Evolutionary conservation across 352 stramenopile genomes (phyloP), one percentile per base, ranked within the genome.

Genomic region (Pythium aquatile): DNA sequence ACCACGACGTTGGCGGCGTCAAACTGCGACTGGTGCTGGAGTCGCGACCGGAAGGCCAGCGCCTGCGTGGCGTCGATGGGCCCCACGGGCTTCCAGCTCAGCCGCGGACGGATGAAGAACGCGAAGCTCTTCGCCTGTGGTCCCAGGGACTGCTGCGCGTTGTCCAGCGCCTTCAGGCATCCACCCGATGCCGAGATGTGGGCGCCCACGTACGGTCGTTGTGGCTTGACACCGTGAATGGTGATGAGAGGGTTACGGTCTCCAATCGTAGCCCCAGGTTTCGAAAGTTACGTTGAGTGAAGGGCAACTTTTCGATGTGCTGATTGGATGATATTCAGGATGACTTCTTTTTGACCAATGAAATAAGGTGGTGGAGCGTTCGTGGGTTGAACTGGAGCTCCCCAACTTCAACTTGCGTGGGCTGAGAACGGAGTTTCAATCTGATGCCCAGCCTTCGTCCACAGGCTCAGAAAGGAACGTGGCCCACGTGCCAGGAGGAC

Each of bases 141-240:
- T 8, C 73, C 76, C 3, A 81, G 65, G 28, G 49, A 46, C 20
- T 69, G 59, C 30, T 63, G 16, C 0, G 73, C 70, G 39, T 78
- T 79, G 10, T 58, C 57, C 11, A 84, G 56, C 17, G 72, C 74
- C n/a, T 65, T 70, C 10, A 76, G 54, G 37, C 74, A 65, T 16
- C 76, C 74, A 29, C 69, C 69, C 17, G 64, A 62, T 5, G 71
- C 74, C 28, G 76, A 84, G 32, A 81, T 72, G 49, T 84, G 74
- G n/a, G 75, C 76, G 16, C 76, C 74, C 1, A 81, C 51, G 35
- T 68, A 66, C 55, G 20, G 20, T 11, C 46, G n/a, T 37, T 10
- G 28, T 44, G 40, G 20, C 6, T 35, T 35, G 32, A 35, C 20
- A 24, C 32, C 8, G 32, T 58, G 32, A 37, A 42, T 17, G 39